Base-by-base conservation (phyloP, 108 stramenopile genomes). In the Skeletonema potamos region DNA sequence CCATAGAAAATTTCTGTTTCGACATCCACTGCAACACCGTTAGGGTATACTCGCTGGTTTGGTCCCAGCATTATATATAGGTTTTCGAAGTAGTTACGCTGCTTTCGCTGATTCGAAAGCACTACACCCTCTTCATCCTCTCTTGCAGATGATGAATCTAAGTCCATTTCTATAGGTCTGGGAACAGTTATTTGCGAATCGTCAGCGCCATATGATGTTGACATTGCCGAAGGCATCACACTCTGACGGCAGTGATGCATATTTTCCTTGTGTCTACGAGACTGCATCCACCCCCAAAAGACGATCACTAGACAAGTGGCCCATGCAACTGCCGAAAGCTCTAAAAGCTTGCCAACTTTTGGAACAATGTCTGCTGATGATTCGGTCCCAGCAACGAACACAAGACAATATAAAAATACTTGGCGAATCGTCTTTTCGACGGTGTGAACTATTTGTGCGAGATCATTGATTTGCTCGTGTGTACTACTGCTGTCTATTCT, bases 1-100 rank as follows among this genome's bases (percentile, higher is more conserved):
- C 92, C 89, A 11, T 78, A 76, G 62, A 97, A 92, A 68, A 88
- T 82, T 8, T 97, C 93, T 41, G 87, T 95, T 18, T 89, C 89
- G 11, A 89, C 69, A 44, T 74, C 59, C 20, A 60, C 44, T 11
- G 68, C 11, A 28, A 17, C 20, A 5, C 33, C 55, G 68, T 93
- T 88, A 32, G 82, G 81, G 18, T 69, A 62, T 22, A 89, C 70
- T 1, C 90, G 85, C 58, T 78, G 37, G 1, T 66, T 58, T 30
- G 66, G 74, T 29, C 65, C 72, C 43, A 87, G 59, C 60, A 87
- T 73, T 5, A 89, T 71, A 68, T 84, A 74, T 0, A 81, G 61
- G 24, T 73, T 28, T 48, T 76, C 74, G 2, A 84, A 68, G 18
- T 76, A 57, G 6, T 39, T 27, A 54, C 76, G 64, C n/a, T 68